phyloP scores from a whole-genome alignment of 345 rosid species.

The Syzygium aqueum region DNA sequence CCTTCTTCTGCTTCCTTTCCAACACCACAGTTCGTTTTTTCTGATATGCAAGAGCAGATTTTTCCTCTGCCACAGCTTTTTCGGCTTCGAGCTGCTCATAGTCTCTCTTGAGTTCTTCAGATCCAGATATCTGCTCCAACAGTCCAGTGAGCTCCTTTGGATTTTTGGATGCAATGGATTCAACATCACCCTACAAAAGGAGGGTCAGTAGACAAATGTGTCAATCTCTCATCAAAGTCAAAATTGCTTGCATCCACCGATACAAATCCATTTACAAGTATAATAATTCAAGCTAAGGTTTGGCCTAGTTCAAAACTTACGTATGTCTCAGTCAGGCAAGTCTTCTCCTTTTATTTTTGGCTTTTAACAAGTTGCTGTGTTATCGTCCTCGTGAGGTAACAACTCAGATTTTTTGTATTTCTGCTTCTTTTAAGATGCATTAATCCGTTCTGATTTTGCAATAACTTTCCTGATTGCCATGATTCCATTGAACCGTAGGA shows the following conservation, averaged over 20 bases:
- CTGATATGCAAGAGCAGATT: constrained; percentile 70
- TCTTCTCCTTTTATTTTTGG: neutral
- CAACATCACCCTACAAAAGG: constrained; percentile 78
- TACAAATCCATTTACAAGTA: neutral
- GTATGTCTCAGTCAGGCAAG: neutral
- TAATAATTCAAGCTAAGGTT: neutral
- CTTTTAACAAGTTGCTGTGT: neutral
- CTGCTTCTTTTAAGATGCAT: neutral
- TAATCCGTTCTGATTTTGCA: neutral
- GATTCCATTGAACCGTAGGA: neutral
- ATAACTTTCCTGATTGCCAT: neutral
- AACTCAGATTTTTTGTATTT: neutral
- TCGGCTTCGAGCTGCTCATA: constrained; percentile 72
- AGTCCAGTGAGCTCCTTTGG: constrained; percentile 88
- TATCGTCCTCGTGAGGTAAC: neutral
- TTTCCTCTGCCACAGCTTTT: constrained; percentile 83
- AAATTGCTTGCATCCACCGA: neutral
- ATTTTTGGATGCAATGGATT: constrained; percentile 95
- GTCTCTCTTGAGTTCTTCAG: constrained; percentile 88
- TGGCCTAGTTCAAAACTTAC: neutral
- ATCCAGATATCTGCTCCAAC: constrained; percentile 93
- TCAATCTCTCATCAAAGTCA: neutral
- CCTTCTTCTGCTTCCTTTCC: constrained; percentile 97
- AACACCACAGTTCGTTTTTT: constrained; percentile 65
- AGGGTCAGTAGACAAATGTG: neutral